Evolutionary conservation across 2,329 filamentous ascomycete species (phyloP), one percentile per base, ranked within the genome.

Genomic region (Xylaria multiplex): DNA sequence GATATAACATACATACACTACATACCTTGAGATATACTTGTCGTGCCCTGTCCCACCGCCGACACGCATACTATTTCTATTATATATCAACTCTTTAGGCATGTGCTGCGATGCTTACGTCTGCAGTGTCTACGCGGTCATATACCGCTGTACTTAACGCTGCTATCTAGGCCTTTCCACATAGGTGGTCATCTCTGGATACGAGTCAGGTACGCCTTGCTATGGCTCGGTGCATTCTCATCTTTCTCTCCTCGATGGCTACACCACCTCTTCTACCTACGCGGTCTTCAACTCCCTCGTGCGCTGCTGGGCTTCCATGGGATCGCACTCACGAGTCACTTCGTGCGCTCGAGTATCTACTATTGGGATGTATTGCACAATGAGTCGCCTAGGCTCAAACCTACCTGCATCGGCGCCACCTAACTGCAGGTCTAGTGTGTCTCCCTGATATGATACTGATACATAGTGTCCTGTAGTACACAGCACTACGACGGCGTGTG

Each of bases 181-280:
- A 48, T n/a, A 42, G 43, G 11, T 22, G 5, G 61, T 64, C 27
- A 59, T 65, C 55, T 58, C 53, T 48, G 50, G 48, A 55, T 62
- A 64, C 53, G 48, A 52, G 46, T 45, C 57, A 50, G 37, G n/a
- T 52, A 50, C 27, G 8, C 32, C 19, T 43, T 43, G 3, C 45
- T 11, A 40, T 40, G 4, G 8, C 27, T 50, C 48, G 16, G 24
- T 27, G 22, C 19, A 48, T 57, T 50, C 49, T 53, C 32, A 14
- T 46, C 30, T 19, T 35, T 42, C 37, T 22, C 55, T 43, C 55
- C 4, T 49, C 48, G 13, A 42, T 16, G 19, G 35, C 42, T n/a
- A 24, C 37, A 42, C n/a, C 27, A 19, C 16, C 22, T 40, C 37
- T 14, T 5, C 37, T 40, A 40, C 13, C 37, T 40, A 2, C 37